Base-by-base conservation (phyloP, 768 basidiomycete genomes). In the Phaeotremella fagi region DNA sequence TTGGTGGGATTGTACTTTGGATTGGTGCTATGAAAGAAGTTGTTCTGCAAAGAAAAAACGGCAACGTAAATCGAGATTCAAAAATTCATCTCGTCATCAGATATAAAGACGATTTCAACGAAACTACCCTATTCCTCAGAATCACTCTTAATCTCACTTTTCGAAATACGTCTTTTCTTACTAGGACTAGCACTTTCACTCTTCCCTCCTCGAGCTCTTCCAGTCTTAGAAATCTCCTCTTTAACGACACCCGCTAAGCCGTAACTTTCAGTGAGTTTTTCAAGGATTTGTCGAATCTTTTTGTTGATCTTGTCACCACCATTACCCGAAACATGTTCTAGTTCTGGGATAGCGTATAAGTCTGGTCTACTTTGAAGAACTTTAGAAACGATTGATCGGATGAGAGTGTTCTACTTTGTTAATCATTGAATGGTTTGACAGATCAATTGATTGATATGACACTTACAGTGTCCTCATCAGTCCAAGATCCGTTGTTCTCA, bases 231-330 rank as follows among this genome's bases (percentile, higher is more conserved):
- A 4, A 57, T 33, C 28, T 63, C 59, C 26, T 64, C 60, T n/a
- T 49, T 52, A 5, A 64, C 57, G 26, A 64, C 25, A 4, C 45
- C 50, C 16, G 46, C 49, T 11, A 48, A 49, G 1, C 55, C 57
- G 7, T 57, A 45, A 1, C 1, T 27, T 14, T 28, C 48, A 18
- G 35, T 38, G 3, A 59, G n/a, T 12, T 55, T 54, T 24, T 52
- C 58, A 28, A 69, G 54, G 7, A 58, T 31, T 27, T 52, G 57
- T 29, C 55, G 50, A n/a, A 61, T 33, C 43, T 65, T 63, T 37
- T 61, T 54, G 52, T 66, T 63, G 55, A 66, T 61, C 20, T 54
- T 37, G 33, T 61, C 52, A 24, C 63, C 63, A 31, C 63, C 55
- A 29, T 65, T 60, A n/a, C 52, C 52, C 6, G 51, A 23, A 15